A percentile compares a stretch with the other conserved stretches of the same genome.
These are phyloP conservation scores for Vickermania ingenoplastis DNA, from an alignment of 208 protist genomes.

Conservation along the genomic window DNA sequence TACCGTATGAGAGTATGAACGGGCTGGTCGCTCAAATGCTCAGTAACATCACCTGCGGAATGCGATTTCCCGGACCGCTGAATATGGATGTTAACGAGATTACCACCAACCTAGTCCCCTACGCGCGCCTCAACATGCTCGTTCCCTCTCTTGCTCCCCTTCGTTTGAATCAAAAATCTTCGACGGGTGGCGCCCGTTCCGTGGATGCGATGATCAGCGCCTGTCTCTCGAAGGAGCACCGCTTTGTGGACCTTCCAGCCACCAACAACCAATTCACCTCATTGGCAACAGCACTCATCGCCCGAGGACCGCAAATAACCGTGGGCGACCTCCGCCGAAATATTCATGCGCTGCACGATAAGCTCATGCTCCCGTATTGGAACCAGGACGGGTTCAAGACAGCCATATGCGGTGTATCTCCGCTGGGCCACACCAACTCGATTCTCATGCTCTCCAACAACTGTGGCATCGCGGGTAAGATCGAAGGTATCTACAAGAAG, in stretches of 20 bases:
- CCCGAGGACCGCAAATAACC: constrained; percentile 87
- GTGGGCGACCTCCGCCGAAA: constrained; percentile 91
- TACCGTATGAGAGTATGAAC: constrained; percentile 95
- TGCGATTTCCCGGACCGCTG: constrained; percentile 91
- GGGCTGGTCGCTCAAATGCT: constrained; percentile 92
- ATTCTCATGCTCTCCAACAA: constrained; percentile 92
- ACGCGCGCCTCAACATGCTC: constrained; percentile 89
- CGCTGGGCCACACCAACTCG: constrained; percentile 83
- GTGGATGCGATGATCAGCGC: constrained; percentile 85
- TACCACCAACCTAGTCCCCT: constrained; percentile 96
- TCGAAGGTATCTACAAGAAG: constrained; percentile 61
- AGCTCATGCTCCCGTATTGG: constrained; percentile 89
- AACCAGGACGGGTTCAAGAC: constrained; percentile 97
- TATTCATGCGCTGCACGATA: constrained; percentile 65
- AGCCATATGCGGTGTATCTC: constrained; percentile 88
- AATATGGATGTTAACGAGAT: constrained; percentile 98
- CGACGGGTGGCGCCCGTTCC: constrained; percentile 33
- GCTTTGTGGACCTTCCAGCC: constrained; percentile 68
- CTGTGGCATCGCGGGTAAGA: constrained; percentile 74
- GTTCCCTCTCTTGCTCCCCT: constrained; percentile 87
- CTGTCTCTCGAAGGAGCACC: constrained; percentile 74
- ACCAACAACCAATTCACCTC: constrained; percentile 19
- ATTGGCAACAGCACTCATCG: constrained; percentile 85
- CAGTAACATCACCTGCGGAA: constrained; percentile 90
- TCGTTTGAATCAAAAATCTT: constrained; percentile 42